Evolutionary conservation across 1,139 yeast genomes (phyloP).

Genomic region (Debaryomycetaceae sp.): DNA sequence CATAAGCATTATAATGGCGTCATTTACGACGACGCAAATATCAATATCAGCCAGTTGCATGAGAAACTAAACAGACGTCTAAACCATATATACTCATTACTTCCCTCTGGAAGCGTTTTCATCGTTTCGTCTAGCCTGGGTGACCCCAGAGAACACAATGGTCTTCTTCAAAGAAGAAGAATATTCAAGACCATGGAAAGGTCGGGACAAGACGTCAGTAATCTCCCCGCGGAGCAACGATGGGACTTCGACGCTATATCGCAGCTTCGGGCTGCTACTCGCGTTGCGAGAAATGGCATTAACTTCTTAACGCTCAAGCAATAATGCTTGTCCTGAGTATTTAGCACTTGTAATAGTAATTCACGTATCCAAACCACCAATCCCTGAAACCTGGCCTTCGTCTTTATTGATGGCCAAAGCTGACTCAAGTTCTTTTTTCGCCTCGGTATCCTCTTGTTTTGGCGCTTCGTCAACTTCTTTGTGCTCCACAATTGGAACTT

Average conservation of each 20-base stretch:
- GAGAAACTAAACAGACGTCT: constrained; percentile 43
- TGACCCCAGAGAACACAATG: constrained; percentile 50
- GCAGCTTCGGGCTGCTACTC: constrained; percentile 37
- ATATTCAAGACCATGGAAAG: constrained; percentile 37
- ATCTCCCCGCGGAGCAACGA: constrained; percentile 39
- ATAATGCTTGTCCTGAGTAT: background rate
- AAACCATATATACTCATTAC: constrained; percentile 41
- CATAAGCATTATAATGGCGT: constrained; percentile 20
- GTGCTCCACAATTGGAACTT: constrained; percentile 12
- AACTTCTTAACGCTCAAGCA: constrained; percentile 41
- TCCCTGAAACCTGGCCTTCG: constrained; percentile 20
- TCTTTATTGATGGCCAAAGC: constrained; percentile 19
- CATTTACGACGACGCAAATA: constrained; percentile 10
- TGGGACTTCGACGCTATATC: constrained; percentile 54
- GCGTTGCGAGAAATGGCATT: constrained; percentile 53
- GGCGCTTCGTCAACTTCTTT: constrained; percentile 3
- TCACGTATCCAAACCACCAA: constrained; percentile 5
- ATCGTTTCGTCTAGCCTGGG: constrained; percentile 65
- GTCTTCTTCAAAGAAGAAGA: constrained; percentile 39
- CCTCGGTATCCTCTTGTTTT: constrained; percentile 5
- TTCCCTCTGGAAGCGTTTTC: constrained; percentile 61
- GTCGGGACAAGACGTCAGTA: constrained; percentile 34
- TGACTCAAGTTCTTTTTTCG: constrained; percentile 14
- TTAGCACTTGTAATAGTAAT: background rate
- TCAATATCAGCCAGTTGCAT: constrained; percentile 19